Evolutionary conservation across 2,329 filamentous ascomycete species (phyloP).

Genomic region (Pseudopithomyces maydicus): DNA sequence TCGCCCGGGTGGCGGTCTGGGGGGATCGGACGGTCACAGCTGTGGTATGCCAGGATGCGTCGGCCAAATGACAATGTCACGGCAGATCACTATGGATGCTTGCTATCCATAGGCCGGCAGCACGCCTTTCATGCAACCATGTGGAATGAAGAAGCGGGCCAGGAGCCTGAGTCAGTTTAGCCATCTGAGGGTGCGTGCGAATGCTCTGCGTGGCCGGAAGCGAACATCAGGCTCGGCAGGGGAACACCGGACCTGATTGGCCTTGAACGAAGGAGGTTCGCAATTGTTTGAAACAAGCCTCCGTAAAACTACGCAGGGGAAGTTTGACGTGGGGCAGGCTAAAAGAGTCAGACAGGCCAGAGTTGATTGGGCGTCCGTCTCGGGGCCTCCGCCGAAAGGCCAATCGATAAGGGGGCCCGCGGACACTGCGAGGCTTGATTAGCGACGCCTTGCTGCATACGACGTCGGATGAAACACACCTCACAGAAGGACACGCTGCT

Average conservation of each 20-base stretch:
- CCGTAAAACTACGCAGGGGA: conserved; percentile 4
- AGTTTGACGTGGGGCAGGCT: conserved; percentile 5
- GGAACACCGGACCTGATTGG: conserved; percentile 2
- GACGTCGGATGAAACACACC: conserved; percentile 4
- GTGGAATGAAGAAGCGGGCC: conserved; percentile 8
- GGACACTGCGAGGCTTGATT: conserved; percentile 2
- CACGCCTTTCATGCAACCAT: conserved; percentile 15
- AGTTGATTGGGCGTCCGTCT: conserved; percentile 2
- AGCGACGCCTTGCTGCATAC: conserved; percentile 1
- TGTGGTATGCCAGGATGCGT: conserved; percentile 9
- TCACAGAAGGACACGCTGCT: not conserved
- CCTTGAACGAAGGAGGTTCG: not conserved
- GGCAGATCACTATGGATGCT: conserved; percentile 16
- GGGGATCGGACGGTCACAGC: conserved; percentile 15
- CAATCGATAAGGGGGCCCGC: conserved; percentile 11
- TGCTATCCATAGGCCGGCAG: conserved; percentile 16
- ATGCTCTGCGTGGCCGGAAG: conserved; percentile 14
- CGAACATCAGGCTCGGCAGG: conserved; percentile 8
- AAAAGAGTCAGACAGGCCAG: conserved; percentile 5
- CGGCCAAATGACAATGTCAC: conserved; percentile 10
- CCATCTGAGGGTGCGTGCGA: conserved; percentile 11
- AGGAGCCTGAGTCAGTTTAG: conserved; percentile 14
- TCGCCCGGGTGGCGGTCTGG: conserved; percentile 13
- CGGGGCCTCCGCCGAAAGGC: conserved; percentile 2
- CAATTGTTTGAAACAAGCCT: conserved; percentile 21